Evolutionary conservation across 2,329 filamentous ascomycete species (phyloP), one percentile per base, ranked within the genome.

Genomic region (Didymella arachidicola): DNA sequence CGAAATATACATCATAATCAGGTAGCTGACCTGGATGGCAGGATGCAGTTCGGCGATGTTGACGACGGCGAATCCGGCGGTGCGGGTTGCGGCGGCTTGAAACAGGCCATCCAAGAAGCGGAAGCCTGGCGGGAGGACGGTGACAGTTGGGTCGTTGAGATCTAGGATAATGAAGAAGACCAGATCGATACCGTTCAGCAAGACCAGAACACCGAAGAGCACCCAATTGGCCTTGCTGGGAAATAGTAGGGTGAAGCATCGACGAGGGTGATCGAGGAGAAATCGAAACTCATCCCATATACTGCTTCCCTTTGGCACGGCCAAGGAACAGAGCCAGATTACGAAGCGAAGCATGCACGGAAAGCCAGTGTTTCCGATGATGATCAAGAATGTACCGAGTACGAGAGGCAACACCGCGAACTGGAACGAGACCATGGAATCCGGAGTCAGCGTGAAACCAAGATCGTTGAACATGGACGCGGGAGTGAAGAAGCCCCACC

Each of bases 1-100:
- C 57, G 93, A 97, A 62, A 98, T 97, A 78, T 98, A 98, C 95
- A 98, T 98, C 95, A 98, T 98, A 77, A 98, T 89, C 78, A 98
- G 82, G 79, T 97, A 98, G 25, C 93, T 92, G 14, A 96, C 92
- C 70, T 97, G 93, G 57, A 97, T 92, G 3, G 91, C 95, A 1
- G 95, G 93, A 66, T 98, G 93, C 2, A 99, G 81, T 0, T 85
- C 79, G 1, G 90, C 81, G 38, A 98, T 80, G 72, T 89, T 92
- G 67, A 98, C 86, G 29, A 90, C 91, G 1, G 90, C 84, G 71
- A 97, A 97, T 0, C 95, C 94, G 3, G 95, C 94, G 0, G 95
- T 98, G 72, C 95, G 84, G 1, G 94, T 98, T 5, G 92, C 89
- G 0, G 89, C 88, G 1, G 94, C 94, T 76, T 97, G 93, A 73